These are phyloP conservation scores for Venturia aucupariae DNA, from an alignment of 2,329 filamentous ascomycete species.

Conservation along the genomic window DNA sequence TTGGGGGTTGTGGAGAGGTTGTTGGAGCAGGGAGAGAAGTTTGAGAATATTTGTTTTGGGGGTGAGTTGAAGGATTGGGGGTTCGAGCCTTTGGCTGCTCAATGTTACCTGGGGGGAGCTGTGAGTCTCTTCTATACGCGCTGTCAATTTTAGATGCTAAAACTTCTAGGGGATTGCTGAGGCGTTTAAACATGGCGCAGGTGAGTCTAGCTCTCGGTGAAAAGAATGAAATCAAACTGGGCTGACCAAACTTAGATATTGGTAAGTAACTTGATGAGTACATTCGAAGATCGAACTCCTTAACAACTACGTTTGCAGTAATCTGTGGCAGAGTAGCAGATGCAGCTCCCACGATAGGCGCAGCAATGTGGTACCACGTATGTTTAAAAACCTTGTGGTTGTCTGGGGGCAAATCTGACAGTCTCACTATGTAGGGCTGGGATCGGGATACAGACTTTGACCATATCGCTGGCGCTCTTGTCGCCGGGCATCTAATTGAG, in stretches of 20 bases:
- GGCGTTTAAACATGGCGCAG: constrained; percentile 32
- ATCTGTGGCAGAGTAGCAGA: constrained; percentile 36
- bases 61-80: constrained; percentile 17
- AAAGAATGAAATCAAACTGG: not conserved
- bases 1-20: constrained; percentile 15
- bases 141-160: not conserved
- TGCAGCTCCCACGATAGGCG: constrained; percentile 24
- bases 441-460: constrained; percentile 28
- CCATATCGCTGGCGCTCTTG: constrained; percentile 30
- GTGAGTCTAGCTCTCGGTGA: constrained; percentile 32
- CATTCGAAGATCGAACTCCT: constrained; percentile 14
- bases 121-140: not conserved
- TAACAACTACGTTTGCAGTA: constrained; percentile 17
- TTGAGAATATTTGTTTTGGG: constrained; percentile 13
- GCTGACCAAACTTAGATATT: not conserved
- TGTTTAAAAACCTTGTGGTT: not conserved
- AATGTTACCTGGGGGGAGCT: constrained; percentile 28
- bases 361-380: constrained; percentile 33
- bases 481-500: constrained; percentile 27
- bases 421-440: constrained; percentile 24
- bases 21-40: constrained; percentile 16
- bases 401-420: constrained; percentile 28
- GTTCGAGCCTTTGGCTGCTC: constrained; percentile 17
- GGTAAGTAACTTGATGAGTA: not conserved
- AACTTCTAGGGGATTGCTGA: constrained; percentile 26